Percentiles rank a stretch among this genome's conserved stretches.
phyloP scores from a whole-genome alignment of 2,329 filamentous ascomycete species.

The Cadophora sp. region DNA sequence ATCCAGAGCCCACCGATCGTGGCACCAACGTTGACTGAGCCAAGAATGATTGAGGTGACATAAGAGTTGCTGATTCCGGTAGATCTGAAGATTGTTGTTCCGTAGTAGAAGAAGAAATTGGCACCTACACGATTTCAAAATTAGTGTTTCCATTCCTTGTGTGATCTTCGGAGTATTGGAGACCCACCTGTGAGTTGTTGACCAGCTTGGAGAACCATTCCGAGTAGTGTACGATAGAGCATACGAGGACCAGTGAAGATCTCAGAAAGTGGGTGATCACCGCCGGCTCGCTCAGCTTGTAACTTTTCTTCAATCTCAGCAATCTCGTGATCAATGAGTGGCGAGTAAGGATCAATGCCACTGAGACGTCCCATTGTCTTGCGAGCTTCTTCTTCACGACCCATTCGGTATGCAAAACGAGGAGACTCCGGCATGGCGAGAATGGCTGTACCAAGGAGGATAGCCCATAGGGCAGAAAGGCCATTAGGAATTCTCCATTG shows the following conservation, averaged over 20 bases:
- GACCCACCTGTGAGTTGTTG: slow-evolving; percentile 67
- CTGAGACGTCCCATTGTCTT: slow-evolving; percentile 53
- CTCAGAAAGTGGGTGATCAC: slow-evolving; percentile 53
- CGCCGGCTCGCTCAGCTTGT: slow-evolving; percentile 52
- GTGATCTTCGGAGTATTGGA: not conserved
- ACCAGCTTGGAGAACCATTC: slow-evolving; percentile 67
- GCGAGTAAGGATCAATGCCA: slow-evolving; percentile 48
- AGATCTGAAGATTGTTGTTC: slow-evolving; percentile 68
- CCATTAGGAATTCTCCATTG: slow-evolving; percentile 70
- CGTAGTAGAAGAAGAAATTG: slow-evolving; percentile 74
- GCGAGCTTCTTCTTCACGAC: slow-evolving; percentile 56
- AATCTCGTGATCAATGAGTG: slow-evolving; percentile 54
- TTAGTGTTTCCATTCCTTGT: not conserved
- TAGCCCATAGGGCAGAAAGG: slow-evolving; percentile 61
- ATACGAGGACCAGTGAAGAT: slow-evolving; percentile 73
- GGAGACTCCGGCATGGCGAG: slow-evolving; percentile 62
- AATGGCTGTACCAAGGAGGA: slow-evolving; percentile 57
- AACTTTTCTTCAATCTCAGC: slow-evolving; percentile 59
- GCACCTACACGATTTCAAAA: slow-evolving; percentile 50
- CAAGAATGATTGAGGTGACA: slow-evolving; percentile 71
- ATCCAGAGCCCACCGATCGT: slow-evolving; percentile 71
- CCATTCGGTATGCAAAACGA: slow-evolving; percentile 56
- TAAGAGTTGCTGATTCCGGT: slow-evolving; percentile 71
- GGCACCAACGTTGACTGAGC: slow-evolving; percentile 70
- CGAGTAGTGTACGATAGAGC: slow-evolving; percentile 67